These are phyloP conservation scores for Penicillium verhagenii DNA, from an alignment of 495 filamentous ascomycete species.

Conservation along the genomic window DNA sequence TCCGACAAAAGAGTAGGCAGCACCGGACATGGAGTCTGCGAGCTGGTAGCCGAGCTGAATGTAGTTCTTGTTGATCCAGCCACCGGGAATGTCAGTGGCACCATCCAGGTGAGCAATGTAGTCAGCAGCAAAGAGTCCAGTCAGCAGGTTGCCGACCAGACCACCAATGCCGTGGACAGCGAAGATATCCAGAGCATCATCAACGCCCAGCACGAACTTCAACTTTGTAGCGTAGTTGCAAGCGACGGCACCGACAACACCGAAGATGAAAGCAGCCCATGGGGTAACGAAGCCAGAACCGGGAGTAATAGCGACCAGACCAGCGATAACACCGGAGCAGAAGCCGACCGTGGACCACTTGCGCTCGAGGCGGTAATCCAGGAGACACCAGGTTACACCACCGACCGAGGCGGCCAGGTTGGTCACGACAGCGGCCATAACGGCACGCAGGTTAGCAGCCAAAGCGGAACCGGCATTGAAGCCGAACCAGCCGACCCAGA, in stretches of 20 bases:
- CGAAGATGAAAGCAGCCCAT: conserved; percentile 91
- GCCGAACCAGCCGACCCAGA: conserved; percentile 99
- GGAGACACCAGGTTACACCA: conserved; percentile 91
- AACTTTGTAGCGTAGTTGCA: conserved; percentile 98
- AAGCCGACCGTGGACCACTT: conserved; percentile 98
- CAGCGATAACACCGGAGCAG: conserved; percentile 91
- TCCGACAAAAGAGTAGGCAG: conserved; percentile 81
- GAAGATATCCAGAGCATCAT: conserved; percentile 93
- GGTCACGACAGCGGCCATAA: conserved; percentile 58
- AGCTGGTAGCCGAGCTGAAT: conserved; percentile 86
- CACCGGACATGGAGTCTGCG: conserved; percentile 80
- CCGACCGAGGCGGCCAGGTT: conserved; percentile 63
- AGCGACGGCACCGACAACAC: conserved; percentile 74
- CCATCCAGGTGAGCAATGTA: conserved; percentile 92
- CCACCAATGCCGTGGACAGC: conserved; percentile 89
- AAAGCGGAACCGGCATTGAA: conserved; percentile 97
- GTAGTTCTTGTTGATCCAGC: conserved; percentile 91
- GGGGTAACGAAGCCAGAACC: conserved; percentile 88
- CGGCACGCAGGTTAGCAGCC: conserved; percentile 77
- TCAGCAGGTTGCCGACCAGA: conserved; percentile 84
- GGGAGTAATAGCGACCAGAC: conserved; percentile 90
- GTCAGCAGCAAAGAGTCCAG: conserved; percentile 88
- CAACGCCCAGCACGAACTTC: conserved; percentile 82
- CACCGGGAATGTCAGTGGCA: conserved; percentile 65
- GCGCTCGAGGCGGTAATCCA: conserved; percentile 89